Conservation (phyloP, 2,329 filamentous ascomycete species). For the Grosmannia serpens region DNA sequence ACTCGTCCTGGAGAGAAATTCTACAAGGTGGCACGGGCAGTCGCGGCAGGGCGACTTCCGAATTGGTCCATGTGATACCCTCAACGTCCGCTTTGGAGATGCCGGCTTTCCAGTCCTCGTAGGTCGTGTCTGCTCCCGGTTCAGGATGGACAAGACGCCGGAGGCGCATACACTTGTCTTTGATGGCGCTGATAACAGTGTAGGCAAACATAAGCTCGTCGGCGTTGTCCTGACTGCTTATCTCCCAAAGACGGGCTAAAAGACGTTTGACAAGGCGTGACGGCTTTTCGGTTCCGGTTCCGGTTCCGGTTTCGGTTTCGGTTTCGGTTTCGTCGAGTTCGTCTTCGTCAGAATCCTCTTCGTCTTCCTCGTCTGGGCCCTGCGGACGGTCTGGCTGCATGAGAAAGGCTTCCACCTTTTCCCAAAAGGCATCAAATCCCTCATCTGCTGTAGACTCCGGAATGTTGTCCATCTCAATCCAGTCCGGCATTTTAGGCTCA, state of each 20-base stretch:
- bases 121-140: constrained; percentile 7
- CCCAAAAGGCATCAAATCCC: background rate
- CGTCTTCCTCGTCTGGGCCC: background rate
- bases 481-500: background rate
- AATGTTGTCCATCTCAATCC: too few relatives aligned
- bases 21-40: background rate
- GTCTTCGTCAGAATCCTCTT: background rate
- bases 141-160: constrained; percentile 10
- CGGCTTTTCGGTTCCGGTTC: background rate
- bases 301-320: too few relatives aligned
- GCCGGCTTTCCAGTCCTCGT: constrained; percentile 15
- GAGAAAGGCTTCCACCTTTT: background rate
- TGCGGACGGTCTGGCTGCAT: background rate
- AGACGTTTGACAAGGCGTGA: background rate
- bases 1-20: constrained; percentile 13
- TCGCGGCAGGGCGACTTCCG: background rate
- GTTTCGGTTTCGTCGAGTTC: constrained; percentile 12
- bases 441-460: background rate
- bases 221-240: too few relatives aligned
- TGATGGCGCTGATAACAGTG: background rate
- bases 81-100: background rate
- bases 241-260: too few relatives aligned
- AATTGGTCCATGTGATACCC: too few relatives aligned
- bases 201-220: too few relatives aligned
- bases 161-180: background rate